Conservation (phyloP, 2,329 filamentous ascomycete genomes). For the Penicillium sclerotigenum region DNA sequence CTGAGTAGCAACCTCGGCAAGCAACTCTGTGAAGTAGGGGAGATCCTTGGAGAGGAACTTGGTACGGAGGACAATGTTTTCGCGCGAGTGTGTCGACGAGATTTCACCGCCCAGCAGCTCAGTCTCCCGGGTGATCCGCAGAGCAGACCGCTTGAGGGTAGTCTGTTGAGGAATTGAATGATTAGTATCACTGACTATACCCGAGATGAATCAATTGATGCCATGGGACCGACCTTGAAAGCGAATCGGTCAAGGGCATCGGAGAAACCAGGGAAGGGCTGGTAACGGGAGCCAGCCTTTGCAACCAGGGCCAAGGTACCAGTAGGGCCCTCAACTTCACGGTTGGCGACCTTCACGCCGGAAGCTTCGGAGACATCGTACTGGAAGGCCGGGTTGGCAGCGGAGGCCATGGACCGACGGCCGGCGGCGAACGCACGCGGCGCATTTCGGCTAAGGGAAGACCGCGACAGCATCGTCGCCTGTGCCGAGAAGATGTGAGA, state of each 20-base stretch:
- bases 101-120: slow-evolving; percentile 94
- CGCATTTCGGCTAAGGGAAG: slow-evolving; percentile 61
- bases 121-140: slow-evolving; percentile 90
- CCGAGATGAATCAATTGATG: slow-evolving; percentile 21
- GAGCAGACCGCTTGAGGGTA: slow-evolving; percentile 79
- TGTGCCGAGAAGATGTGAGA: slow-evolving; percentile 50
- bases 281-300: slow-evolving; percentile 91
- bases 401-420: slow-evolving; percentile 61
- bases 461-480: slow-evolving; percentile 65
- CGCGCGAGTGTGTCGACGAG: slow-evolving; percentile 81
- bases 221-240: slow-evolving; percentile 71
- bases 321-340: slow-evolving; percentile 83
- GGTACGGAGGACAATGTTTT: slow-evolving; percentile 87
- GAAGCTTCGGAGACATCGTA: slow-evolving; percentile 84
- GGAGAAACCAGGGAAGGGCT: slow-evolving; percentile 83
- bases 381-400: slow-evolving; percentile 71
- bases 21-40: slow-evolving; percentile 93
- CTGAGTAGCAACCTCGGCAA: slow-evolving; percentile 83
- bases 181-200: slow-evolving; percentile 10
- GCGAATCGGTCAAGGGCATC: slow-evolving; percentile 92
- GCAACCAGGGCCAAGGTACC: slow-evolving; percentile 88
- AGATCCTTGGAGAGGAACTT: slow-evolving; percentile 95
- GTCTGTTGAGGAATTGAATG: slow-evolving; percentile 55
- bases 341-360: slow-evolving; percentile 88
- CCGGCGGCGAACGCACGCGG: slow-evolving; percentile 58